Percentiles rank a stretch among this genome's conserved stretches.
phyloP scores from a whole-genome alignment of 768 basidiomycete species.

The Exidia glandulosa region DNA sequence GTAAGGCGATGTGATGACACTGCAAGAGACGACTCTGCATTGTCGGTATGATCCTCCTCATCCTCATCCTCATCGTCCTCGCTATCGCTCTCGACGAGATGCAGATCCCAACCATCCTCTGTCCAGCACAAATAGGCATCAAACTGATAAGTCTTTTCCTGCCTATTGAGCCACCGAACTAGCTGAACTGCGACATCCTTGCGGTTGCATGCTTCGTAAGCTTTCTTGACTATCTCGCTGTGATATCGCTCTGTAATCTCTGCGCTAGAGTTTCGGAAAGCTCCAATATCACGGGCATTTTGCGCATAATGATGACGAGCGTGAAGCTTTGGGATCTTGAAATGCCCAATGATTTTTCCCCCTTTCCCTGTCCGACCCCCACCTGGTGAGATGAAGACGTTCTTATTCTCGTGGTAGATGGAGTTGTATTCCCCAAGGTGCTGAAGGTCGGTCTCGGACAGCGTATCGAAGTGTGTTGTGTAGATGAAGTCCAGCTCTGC shows the following conservation, averaged over 20 bases:
- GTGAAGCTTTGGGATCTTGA: constrained; percentile 13
- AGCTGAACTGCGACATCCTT: constrained; percentile 7
- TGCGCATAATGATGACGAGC: constrained; percentile 1
- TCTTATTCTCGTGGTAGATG: constrained; percentile 1
- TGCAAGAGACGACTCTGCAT: not conserved
- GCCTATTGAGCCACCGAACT: constrained; percentile 2
- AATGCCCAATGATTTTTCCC: constrained; percentile 1
- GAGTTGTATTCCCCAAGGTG: not conserved
- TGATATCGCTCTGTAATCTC: constrained; percentile 10
- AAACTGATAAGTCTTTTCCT: constrained; percentile 3
- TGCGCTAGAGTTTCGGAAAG: constrained; percentile 6
- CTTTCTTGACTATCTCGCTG: constrained; percentile 7
- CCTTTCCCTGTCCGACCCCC: not conserved
- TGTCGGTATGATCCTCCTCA: not conserved
- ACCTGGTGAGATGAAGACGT: not conserved
- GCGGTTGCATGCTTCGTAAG: constrained; percentile 7
- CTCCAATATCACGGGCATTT: constrained; percentile 4
- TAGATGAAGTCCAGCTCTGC: constrained; percentile 2
- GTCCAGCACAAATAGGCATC: constrained; percentile 3
- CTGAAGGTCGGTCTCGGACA: not conserved
- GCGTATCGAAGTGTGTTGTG: not conserved
- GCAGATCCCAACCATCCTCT: not conserved
- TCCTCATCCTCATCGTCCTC: not conserved
- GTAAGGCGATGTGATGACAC: not conserved
- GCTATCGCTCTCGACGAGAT: too few relatives aligned